A percentile compares a stretch with the other conserved stretches of the same genome.
phyloP scores from a whole-genome alignment of 73 alveolate species.

The Tetrahymena elliotti region DNA sequence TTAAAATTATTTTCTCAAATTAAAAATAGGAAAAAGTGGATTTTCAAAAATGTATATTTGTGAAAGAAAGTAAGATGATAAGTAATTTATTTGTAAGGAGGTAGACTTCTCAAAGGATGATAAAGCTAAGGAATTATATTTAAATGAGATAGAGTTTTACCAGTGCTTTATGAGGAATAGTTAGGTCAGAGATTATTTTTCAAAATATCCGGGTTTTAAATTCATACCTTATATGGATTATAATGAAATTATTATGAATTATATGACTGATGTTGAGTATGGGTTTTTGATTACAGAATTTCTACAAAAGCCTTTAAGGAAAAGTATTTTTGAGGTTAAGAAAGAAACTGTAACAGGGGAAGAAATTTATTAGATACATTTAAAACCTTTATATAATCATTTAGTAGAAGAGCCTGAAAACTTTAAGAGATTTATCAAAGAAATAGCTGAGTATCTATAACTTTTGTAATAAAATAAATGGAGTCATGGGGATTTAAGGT shows the following conservation, averaged over 20 bases:
- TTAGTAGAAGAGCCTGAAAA: not conserved
- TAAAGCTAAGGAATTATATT: not conserved
- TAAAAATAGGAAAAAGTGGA: not conserved
- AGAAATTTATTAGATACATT: not conserved
- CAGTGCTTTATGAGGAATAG: not conserved
- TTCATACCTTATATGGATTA: not conserved
- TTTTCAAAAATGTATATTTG: not conserved
- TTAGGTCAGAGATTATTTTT: not conserved
- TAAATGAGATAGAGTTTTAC: not conserved
- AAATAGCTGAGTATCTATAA: not conserved
- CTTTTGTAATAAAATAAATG: not conserved
- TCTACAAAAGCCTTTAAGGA: not conserved
- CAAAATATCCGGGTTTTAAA: not conserved
- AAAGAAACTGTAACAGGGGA: not conserved
- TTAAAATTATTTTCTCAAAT: not conserved
- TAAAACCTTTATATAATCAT: not conserved
- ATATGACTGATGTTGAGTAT: not conserved
- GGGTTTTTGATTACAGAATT: not conserved
- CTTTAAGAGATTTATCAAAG: not conserved
- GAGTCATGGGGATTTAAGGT: not conserved
- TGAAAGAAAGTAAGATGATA: not conserved
- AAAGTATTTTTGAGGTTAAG: not conserved
- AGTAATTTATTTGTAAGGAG: not conserved
- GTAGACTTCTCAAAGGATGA: not conserved
- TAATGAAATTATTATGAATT: not conserved